Evolutionary conservation across 2,329 filamentous ascomycete genomes (phyloP).

Genomic region (Monilinia aucupariae): DNA sequence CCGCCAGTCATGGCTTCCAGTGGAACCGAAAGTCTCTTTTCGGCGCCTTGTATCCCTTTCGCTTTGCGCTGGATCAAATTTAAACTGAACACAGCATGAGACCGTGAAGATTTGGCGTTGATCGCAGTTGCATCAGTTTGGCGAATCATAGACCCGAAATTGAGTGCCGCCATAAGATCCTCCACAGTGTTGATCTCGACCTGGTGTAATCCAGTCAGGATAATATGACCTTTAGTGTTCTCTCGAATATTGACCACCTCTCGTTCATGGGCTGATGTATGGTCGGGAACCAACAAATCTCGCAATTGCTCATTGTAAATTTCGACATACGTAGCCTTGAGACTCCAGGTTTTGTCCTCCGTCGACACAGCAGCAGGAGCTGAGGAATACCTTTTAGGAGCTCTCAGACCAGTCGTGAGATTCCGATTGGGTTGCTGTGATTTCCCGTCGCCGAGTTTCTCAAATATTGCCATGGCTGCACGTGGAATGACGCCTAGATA

Average conservation of each 20-base stretch:
- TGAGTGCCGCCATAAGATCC: constrained; percentile 81
- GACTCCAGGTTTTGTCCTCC: constrained; percentile 74
- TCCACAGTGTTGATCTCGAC: constrained; percentile 87
- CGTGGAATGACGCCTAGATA: constrained; percentile 83
- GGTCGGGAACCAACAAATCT: constrained; percentile 78
- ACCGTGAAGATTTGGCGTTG: constrained; percentile 95
- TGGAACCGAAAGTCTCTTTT: constrained; percentile 85
- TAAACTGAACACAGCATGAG: constrained; percentile 93
- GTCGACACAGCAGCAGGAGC: constrained; percentile 21
- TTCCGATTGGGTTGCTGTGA: constrained; percentile 47
- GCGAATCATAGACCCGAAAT: constrained; percentile 87
- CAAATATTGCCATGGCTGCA: constrained; percentile 80
- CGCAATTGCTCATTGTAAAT: constrained; percentile 97
- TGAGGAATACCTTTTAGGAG: constrained; percentile 72
- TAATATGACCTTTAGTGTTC: constrained; percentile 88
- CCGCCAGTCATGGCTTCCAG: constrained; percentile 70
- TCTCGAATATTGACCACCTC: constrained; percentile 84
- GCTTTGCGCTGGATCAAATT: constrained; percentile 84
- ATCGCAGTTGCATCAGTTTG: constrained; percentile 97
- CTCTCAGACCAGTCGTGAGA: constrained; percentile 71
- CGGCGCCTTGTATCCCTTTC: constrained; percentile 52
- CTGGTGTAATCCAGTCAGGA: constrained; percentile 84
- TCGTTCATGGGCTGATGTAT: constrained; percentile 63
- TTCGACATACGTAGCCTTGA: constrained; percentile 92
- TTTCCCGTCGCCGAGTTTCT: constrained; percentile 64